These are phyloP conservation scores for Ophiorrhiza pumila DNA, from an alignment of 257 asterid species.

Conservation along the genomic window DNA sequence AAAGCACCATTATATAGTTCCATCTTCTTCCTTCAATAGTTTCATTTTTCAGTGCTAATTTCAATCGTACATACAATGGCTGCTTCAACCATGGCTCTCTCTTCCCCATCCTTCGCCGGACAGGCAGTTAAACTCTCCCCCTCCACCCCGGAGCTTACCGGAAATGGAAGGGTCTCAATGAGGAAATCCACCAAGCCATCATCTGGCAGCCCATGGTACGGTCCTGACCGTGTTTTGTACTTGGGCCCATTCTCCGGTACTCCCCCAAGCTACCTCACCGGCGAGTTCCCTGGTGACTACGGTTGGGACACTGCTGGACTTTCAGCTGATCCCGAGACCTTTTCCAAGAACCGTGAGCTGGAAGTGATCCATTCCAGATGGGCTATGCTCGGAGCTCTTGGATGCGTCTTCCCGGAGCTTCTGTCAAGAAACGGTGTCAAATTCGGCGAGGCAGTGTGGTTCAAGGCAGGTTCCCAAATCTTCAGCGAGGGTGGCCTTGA, in stretches of 20 bases:
- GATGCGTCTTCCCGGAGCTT: conserved; percentile 46
- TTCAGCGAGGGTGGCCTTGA: conserved; percentile 48
- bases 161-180: conserved; percentile 44
- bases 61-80: conserved; percentile 36
- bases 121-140: conserved; percentile 39
- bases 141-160: conserved; percentile 31
- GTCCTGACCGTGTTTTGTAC: conserved; percentile 48
- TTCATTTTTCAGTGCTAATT: not conserved
- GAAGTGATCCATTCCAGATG: conserved; percentile 51
- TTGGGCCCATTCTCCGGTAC: conserved; percentile 56
- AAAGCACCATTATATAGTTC: not conserved
- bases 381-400: conserved; percentile 56
- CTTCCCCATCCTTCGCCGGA: conserved; percentile 52
- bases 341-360: conserved; percentile 46
- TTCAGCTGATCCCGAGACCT: conserved; percentile 49
- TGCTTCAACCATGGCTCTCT: conserved; percentile 50
- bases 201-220: conserved; percentile 51
- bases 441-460: conserved; percentile 54
- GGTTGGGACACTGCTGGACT: conserved; percentile 61
- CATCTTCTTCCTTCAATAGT: not conserved
- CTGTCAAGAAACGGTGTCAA: conserved; percentile 40
- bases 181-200: conserved; percentile 32
- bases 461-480: conserved; percentile 53
- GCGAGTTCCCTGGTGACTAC: conserved; percentile 54
- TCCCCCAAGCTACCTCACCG: conserved; percentile 54